Evolutionary conservation across 225 moss, liverwort and hornwort species (phyloP), one percentile per base, ranked within the genome.

Genomic region (Polytrichum formosum): DNA sequence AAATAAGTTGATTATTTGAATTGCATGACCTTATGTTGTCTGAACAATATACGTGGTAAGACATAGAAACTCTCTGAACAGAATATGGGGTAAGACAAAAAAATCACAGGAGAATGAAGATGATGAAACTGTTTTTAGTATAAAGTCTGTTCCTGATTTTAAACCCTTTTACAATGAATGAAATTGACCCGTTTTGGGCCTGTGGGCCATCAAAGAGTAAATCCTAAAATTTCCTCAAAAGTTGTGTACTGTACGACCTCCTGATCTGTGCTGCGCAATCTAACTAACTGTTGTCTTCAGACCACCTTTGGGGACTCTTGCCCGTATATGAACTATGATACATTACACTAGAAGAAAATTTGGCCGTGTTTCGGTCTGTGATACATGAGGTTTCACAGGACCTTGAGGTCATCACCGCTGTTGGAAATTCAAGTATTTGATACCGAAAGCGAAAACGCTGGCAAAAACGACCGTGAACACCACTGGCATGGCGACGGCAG

Each of bases 351-450:
- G 30, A 28, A 55, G 58, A 59, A 69, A 69, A 17, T 59, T 19
- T 56, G 29, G 19, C 69, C 53, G 46, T 63, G 46, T 46, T 46
- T 46, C 18, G 30, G 35, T 67, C 13, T 13, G 46, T 4, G 46
- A 13, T 13, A 13, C 16, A 46, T 10, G 10, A 37, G 37, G 37
- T 37, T 9, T 37, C 37, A 37, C 37, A 26, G 22, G 67, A n/a
- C 25, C 23, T 28, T 2, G 26, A 55, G 67, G 56, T 33, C 18
- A 28, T 80, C 53, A 87, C 71, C 87, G 81, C 74, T 81, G 87
- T 35, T 87, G 87, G 67, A 87, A 87, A 65, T 87, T 87, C 69
- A 84, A 75, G 28, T 28, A 79, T 79, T 87, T 87, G 76, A 87
- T 87, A 56, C 87, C 87, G 29, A 84, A 73, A n/a, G 81, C 81